These are phyloP conservation scores for Trypanosomatidae sp. DNA, from an alignment of 208 protist species.

Conservation along the genomic window DNA sequence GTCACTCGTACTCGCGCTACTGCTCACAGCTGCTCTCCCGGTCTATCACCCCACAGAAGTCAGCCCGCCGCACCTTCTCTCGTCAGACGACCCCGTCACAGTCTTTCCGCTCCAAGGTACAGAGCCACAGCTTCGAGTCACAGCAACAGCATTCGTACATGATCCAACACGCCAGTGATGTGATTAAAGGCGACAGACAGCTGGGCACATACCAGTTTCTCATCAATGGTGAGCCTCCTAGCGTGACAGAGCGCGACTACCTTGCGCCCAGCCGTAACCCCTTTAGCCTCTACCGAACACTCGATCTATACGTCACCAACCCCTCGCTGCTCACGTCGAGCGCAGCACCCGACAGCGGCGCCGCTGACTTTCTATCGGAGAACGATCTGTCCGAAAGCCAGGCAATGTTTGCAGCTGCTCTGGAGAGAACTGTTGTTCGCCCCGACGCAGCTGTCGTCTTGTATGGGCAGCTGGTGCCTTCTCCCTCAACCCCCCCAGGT, in stretches of 20 bases:
- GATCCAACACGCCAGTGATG: background rate
- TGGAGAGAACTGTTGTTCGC: constrained; percentile 18
- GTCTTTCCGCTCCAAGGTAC: constrained; percentile 29
- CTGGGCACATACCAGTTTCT: background rate
- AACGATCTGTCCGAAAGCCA: constrained; percentile 3
- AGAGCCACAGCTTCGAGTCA: constrained; percentile 29
- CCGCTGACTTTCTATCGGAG: background rate
- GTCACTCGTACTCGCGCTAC: constrained; percentile 11
- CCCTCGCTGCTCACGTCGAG: background rate
- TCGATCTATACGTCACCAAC: constrained; percentile 6
- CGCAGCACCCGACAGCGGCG: background rate
- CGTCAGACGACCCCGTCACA: constrained; percentile 27
- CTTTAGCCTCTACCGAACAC: constrained; percentile 38
- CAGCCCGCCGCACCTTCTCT: constrained; percentile 21
- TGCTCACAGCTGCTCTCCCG: constrained; percentile 22
- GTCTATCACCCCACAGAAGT: constrained; percentile 52
- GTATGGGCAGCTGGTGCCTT: constrained; percentile 31
- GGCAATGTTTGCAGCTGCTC: constrained; percentile 1
- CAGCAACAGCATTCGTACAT: constrained; percentile 3
- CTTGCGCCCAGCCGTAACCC: constrained; percentile 67
- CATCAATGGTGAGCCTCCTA: background rate
- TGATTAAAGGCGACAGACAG: background rate
- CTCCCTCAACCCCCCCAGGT: constrained; percentile 3
- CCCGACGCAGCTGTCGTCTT: constrained; percentile 36
- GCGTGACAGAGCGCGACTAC: constrained; percentile 32